Conservation (phyloP, 371 early-diverging fungal species). For the Synchytrium microbalum region DNA sequence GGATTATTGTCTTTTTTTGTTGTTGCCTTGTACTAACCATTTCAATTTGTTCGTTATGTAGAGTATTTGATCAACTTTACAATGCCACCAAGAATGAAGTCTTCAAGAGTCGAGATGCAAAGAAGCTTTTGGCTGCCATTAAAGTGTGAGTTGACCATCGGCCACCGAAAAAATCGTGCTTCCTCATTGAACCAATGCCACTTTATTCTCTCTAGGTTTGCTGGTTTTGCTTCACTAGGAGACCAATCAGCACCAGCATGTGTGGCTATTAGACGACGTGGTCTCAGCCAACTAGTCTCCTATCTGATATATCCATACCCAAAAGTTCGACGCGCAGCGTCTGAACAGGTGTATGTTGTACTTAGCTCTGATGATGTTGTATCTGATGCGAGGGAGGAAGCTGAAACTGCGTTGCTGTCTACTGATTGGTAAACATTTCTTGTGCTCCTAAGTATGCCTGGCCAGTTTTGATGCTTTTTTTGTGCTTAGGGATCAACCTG, state of each 20-base stretch:
- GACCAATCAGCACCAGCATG: no score
- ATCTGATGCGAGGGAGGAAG: slow-evolving; percentile 10
- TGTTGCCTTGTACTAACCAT: slow-evolving; percentile 3
- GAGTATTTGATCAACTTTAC: slow-evolving; percentile 15
- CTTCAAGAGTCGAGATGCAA: slow-evolving; percentile 27
- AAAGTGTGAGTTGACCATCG: slow-evolving; percentile 33
- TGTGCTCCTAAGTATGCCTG: background rate
- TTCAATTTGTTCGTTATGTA: background rate
- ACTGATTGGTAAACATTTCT: slow-evolving; percentile 27
- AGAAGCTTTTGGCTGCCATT: slow-evolving; percentile 33
- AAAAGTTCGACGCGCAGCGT: slow-evolving; percentile 28
- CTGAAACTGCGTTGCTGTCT: slow-evolving; percentile 18
- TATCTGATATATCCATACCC: slow-evolving; percentile 40
- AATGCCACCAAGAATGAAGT: slow-evolving; percentile 27
- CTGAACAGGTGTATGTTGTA: slow-evolving; percentile 33
- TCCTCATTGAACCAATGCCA: background rate
- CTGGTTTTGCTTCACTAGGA: slow-evolving; percentile 13
- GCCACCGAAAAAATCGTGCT: no score
- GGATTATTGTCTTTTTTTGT: slow-evolving; percentile 1
- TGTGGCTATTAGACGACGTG: slow-evolving; percentile 17
- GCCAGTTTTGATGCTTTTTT: background rate
- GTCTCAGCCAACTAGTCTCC: slow-evolving; percentile 17
- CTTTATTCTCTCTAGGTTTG: background rate
- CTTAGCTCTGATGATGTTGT: slow-evolving; percentile 14
- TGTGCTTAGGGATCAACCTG: slow-evolving; percentile 14